phyloP scores from a whole-genome alignment of 768 basidiomycete genomes.

The Suillus plorans region DNA sequence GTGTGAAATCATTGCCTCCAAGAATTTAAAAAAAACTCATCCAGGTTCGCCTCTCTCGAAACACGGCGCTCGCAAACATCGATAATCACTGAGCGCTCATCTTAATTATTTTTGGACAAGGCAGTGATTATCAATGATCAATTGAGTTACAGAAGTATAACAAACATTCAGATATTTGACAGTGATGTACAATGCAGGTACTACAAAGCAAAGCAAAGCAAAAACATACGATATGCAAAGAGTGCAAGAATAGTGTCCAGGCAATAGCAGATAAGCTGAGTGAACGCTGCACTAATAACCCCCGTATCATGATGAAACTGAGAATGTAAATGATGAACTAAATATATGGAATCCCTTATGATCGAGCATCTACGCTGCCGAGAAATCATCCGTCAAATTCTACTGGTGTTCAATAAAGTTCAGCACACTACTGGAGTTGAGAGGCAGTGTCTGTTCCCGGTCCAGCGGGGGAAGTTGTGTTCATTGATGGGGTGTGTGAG shows the following conservation, averaged over 20 bases:
- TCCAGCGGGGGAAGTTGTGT: conserved; percentile 27
- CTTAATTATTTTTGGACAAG: background rate
- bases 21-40: background rate
- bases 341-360: background rate
- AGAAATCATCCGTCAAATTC: background rate
- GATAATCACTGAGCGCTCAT: background rate
- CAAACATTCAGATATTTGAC: background rate
- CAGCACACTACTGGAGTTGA: conserved; percentile 26
- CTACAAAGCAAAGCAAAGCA: background rate
- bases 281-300: background rate
- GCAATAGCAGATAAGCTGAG: background rate
- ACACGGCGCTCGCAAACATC: background rate
- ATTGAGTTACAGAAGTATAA: background rate
- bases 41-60: background rate
- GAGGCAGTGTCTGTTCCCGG: conserved; percentile 21
- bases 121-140: background rate
- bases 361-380: background rate
- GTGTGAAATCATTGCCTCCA: background rate
- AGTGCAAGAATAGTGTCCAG: background rate
- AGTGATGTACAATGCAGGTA: background rate
- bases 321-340: background rate
- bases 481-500: conserved; percentile 23
- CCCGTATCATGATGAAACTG: background rate
- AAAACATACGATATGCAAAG: background rate
- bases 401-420: background rate